Evolutionary conservation across 208 protist genomes (phyloP).

Genomic region (Porcisia deanei): DNA sequence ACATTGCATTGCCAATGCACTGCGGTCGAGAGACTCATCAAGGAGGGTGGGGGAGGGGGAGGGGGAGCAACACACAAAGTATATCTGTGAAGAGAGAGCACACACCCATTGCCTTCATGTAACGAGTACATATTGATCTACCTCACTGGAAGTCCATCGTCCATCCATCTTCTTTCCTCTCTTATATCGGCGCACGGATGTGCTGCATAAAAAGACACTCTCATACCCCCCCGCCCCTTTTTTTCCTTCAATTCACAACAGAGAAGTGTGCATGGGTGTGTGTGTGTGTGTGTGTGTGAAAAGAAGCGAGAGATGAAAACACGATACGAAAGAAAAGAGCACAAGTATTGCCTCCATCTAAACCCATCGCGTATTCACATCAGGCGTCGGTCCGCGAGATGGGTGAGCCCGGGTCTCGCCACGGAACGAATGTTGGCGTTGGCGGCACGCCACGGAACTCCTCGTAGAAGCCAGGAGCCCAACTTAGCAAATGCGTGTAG

Average conservation of each 20-base stretch:
- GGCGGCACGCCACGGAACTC: slow-evolving; percentile 35
- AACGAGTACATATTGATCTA: not conserved
- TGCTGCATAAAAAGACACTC: not conserved
- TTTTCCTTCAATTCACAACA: no score
- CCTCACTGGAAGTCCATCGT: not conserved
- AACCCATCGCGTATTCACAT: not conserved
- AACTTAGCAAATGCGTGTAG: slow-evolving; percentile 86
- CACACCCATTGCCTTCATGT: not conserved
- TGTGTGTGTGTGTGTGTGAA: not conserved
- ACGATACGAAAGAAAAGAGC: not conserved
- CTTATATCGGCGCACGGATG: not conserved
- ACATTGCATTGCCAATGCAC: not conserved
- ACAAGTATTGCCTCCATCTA: not conserved
- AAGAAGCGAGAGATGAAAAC: not conserved
- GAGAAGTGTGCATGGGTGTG: no score
- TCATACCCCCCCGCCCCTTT: no score
- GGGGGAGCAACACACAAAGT: not conserved
- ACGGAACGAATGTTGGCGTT: slow-evolving; percentile 24
- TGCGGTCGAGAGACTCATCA: not conserved
- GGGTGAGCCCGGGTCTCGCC: not conserved
- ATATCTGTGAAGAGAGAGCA: not conserved
- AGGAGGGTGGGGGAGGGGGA: not conserved
- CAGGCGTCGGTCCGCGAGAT: not conserved
- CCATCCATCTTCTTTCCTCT: not conserved
- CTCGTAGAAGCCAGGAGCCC: slow-evolving; percentile 77